A percentile compares a stretch with the other conserved stretches of the same genome.
phyloP scores from a whole-genome alignment of 371 early-diverging fungal species.

The Actinomucor elegans region DNA sequence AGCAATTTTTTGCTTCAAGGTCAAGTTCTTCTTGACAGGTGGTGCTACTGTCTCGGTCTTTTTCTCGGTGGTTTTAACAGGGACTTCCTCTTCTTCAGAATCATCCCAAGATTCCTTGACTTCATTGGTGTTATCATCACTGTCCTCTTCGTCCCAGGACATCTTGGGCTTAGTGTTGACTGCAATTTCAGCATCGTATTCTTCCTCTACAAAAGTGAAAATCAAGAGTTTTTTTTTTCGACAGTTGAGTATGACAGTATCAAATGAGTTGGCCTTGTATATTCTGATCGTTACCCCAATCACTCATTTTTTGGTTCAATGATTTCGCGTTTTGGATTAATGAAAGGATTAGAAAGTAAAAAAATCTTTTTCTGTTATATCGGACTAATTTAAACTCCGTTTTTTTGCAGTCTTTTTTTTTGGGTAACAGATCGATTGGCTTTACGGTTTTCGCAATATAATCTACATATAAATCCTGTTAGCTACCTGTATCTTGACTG shows the following conservation, averaged over 20 bases:
- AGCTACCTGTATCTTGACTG: too few species aligned
- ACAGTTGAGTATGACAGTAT: too few species aligned
- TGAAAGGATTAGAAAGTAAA: background rate
- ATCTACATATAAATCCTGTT: too few species aligned
- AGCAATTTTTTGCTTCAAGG: conserved; percentile 69
- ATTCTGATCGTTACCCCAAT: conserved; percentile 80
- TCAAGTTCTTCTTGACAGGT: conserved; percentile 21
- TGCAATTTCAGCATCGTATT: conserved; percentile 31
- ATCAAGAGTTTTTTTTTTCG: background rate
- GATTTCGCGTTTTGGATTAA: background rate
- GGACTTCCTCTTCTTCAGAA: conserved; percentile 61
- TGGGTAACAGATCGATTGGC: too few species aligned
- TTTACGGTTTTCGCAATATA: too few species aligned
- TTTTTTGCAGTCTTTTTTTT: background rate
- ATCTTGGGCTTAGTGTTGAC: conserved; percentile 33
- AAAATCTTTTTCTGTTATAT: conserved; percentile 1
- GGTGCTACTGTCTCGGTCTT: conserved; percentile 42
- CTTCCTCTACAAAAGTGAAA: conserved; percentile 29
- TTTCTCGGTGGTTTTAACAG: background rate
- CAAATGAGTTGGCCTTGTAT: too few species aligned
- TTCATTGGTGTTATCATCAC: conserved; percentile 53
- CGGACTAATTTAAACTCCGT: background rate
- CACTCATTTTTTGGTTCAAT: conserved; percentile 48
- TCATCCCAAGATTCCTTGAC: conserved; percentile 76
- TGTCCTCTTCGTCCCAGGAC: conserved; percentile 85